Evolutionary conservation across 1,284 basidiomycete genomes (phyloP).

Genomic region (Tranzscheliella williamsii): DNA sequence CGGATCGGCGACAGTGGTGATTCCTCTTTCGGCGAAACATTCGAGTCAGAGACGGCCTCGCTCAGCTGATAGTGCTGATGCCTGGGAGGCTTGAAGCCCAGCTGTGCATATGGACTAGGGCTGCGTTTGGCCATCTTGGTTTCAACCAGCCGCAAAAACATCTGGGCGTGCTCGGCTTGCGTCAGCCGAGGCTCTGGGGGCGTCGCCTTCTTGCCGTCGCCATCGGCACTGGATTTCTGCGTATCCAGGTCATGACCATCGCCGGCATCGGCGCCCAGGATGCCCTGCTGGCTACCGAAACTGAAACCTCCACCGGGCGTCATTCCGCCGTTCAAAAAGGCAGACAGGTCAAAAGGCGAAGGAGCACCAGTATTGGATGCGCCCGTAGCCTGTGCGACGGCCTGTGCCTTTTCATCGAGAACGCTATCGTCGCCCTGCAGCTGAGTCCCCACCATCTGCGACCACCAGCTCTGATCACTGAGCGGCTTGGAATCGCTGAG

Average conservation of each 20-base stretch:
- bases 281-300: slow-evolving; percentile 20
- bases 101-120: slow-evolving; percentile 37
- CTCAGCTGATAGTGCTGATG: slow-evolving; percentile 14
- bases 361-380: slow-evolving; percentile 22
- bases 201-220: slow-evolving; percentile 13
- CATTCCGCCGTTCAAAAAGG: slow-evolving; percentile 49
- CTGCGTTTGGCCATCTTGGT: slow-evolving; percentile 38
- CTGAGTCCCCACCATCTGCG: slow-evolving; percentile 36
- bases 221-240: not conserved
- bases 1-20: slow-evolving; percentile 43
- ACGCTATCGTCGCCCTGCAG: slow-evolving; percentile 39
- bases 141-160: slow-evolving; percentile 44
- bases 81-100: slow-evolving; percentile 47
- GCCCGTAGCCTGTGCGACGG: slow-evolving; percentile 41
- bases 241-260: slow-evolving; percentile 7
- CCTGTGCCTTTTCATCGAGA: slow-evolving; percentile 54
- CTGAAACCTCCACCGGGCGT: slow-evolving; percentile 43
- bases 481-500: slow-evolving; percentile 41
- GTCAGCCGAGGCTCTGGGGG: slow-evolving; percentile 12
- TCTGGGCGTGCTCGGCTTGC: slow-evolving; percentile 42
- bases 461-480: slow-evolving; percentile 53
- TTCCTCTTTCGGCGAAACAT: slow-evolving; percentile 8
- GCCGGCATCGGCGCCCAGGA: slow-evolving; percentile 3
- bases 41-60: slow-evolving; percentile 14
- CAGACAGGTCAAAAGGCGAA: slow-evolving; percentile 47